Evolutionary conservation across 768 basidiomycete species (phyloP), one percentile per base, ranked within the genome.

Genomic region (Mrakia blollopis): DNA sequence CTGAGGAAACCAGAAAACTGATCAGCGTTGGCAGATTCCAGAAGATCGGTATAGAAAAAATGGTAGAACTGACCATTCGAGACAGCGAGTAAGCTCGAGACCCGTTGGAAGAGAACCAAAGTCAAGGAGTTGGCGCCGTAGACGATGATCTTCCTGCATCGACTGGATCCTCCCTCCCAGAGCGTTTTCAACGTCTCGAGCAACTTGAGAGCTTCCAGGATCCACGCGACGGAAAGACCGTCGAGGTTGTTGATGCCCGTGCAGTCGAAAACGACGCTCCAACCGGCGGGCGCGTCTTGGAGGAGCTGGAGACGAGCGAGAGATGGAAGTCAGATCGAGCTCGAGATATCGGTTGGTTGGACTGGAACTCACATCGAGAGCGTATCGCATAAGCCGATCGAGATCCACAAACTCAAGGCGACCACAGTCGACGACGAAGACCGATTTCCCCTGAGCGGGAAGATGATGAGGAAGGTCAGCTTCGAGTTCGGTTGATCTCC

Each of bases 221-320:
- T 28, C 71, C 71, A 72, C 2, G 35, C 28, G 8, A 72, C 37
- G 9, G 71, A 50, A 9, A 52, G 71, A 21, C 21, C 71, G 4
- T 52, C 54, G 35, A 52, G 32, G 10, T 16, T 57, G 35, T 6
- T 23, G 9, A 72, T 23, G 2, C 71, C n/a, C 7, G 71, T 70
- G 65, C 75, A 76, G 41, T 76, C 75, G 60, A 76, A 44, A 23
- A 76, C 60, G 44, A 76, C 52, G 18, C 28, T 37, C 68, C 57
- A 76, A 23, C 39, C n/a, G 6, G 39, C 25, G 13, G 39, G n/a
- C 68, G 69, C 23, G 68, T 71, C 69, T 35, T 62, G 41, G 14
- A 76, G 23, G 39, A 69, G 13, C 75, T 76, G 65, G 11, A 52
- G 28, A 37, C 6, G 39, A 11, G 32, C 0, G 54, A 47, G 57